Evolutionary conservation across 768 basidiomycete species (phyloP), one percentile per base, ranked within the genome.

Genomic region (Boletus pseudo-olivaceus): DNA sequence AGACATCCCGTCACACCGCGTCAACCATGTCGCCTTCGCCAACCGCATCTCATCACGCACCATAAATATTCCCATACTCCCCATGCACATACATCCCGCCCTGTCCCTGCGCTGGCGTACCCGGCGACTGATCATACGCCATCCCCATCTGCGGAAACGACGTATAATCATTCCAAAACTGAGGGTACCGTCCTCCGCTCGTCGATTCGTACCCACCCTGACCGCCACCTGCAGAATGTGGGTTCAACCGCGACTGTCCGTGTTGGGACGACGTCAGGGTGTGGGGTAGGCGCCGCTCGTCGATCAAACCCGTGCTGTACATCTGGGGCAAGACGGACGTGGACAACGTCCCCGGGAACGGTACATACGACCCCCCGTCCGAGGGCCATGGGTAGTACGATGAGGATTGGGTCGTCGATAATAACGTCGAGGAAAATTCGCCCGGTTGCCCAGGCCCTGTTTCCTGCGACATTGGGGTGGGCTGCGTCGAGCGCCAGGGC

Each of bases 311-410:
- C 5, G 87, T 87, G 70, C 85, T 88, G 65, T 88, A 90, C 61
- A 85, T 73, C 58, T 88, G 87, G 0, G 88, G 85, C 40, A 90
- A 76, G 26, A 87, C 85, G 1, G 86, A 84, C 17, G 88, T 89
- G 20, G 88, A 85, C 40, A 89, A 62, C 41, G 79, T 75, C 7
- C 75, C 76, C 23, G 76, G 65, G 62, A 68, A 70, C 1, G 68
- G 77, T 76, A 50, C 68, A 54, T 72, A 68, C 30, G 65, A 56
- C 4, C 60, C 42, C 35, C 61, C 62, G 5, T 62, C 72, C n/a
- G 69, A 55, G 1, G 76, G 62, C 82, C 82, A 84, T 2, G 78
- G 73, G 52, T 81, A 76, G 56, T 76, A 79, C 19, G 75, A 62
- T 41, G 64, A 54, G 2, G 55, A 15, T 7, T 66, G 58, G 4